Evolutionary conservation across 192 early-diverging fungal genomes (phyloP).

Genomic region (Pilaira anomala): DNA sequence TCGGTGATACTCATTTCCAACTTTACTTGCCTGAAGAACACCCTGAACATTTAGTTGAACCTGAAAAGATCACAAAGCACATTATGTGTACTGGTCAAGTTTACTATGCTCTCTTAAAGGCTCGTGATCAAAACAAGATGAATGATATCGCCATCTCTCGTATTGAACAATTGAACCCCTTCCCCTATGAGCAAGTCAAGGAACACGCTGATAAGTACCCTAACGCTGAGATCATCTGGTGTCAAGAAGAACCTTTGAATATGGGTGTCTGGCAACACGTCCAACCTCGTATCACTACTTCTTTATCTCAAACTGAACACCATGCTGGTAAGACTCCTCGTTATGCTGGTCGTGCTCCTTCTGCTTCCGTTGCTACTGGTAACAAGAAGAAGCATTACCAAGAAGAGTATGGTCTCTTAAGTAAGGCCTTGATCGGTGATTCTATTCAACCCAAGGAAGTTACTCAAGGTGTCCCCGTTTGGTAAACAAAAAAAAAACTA

Average conservation of each 20-base stretch:
- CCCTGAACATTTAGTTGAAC: constrained; percentile 70
- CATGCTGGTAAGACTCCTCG: constrained; percentile 49
- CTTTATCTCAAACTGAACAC: constrained; percentile 68
- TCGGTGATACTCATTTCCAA: constrained; percentile 78
- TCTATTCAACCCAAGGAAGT: constrained; percentile 63
- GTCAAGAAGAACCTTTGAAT: constrained; percentile 95
- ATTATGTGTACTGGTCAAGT: constrained; percentile 97
- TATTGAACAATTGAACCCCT: constrained; percentile 91
- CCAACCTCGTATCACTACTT: constrained; percentile 81
- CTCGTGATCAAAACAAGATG: constrained; percentile 89
- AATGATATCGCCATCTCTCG: constrained; percentile 88
- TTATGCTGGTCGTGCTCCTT: constrained; percentile 81
- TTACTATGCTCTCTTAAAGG: constrained; percentile 88
- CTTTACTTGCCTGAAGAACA: constrained; percentile 91
- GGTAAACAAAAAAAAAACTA: too few species aligned
- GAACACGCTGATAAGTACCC: constrained; percentile 87
- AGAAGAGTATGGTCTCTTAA: constrained; percentile 72
- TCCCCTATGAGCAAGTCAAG: constrained; percentile 91
- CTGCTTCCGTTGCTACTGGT: constrained; percentile 89
- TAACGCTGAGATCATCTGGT: constrained; percentile 89
- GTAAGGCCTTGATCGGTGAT: constrained; percentile 70
- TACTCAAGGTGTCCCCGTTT: constrained; percentile 70
- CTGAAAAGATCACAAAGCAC: constrained; percentile 87
- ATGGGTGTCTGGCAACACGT: constrained; percentile 90
- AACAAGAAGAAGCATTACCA: constrained; percentile 92